These are phyloP conservation scores for Draba incana DNA, from an alignment of 345 rosid genomes.

Conservation along the genomic window DNA sequence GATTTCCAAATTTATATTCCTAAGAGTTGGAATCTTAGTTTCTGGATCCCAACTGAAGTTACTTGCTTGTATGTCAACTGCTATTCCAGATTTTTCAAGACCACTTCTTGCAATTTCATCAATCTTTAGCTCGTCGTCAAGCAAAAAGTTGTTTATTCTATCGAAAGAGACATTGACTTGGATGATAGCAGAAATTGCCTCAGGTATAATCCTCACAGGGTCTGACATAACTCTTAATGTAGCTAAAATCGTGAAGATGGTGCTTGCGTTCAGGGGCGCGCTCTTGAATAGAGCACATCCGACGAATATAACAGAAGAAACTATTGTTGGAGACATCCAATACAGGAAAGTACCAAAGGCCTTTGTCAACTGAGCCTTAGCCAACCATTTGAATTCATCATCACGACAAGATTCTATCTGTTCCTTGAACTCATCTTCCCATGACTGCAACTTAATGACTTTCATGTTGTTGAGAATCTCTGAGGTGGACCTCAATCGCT, in stretches of 20 bases:
- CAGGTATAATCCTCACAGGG: conserved; percentile 72
- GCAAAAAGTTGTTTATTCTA: conserved; percentile 59
- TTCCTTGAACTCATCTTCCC: conserved; percentile 78
- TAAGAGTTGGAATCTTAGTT: conserved; percentile 45
- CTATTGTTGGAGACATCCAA: conserved; percentile 75
- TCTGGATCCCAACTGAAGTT: conserved; percentile 77
- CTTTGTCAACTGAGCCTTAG: conserved; percentile 55
- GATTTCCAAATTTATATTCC: conserved; percentile 49
- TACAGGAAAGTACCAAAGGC: conserved; percentile 54
- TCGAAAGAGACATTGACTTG: conserved; percentile 72
- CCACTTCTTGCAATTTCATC: conserved; percentile 42
- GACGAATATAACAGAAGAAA: conserved; percentile 64
- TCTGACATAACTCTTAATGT: conserved; percentile 64
- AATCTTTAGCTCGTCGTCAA: conserved; percentile 61
- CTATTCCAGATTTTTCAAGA: conserved; percentile 28
- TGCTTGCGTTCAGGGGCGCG: conserved; percentile 71
- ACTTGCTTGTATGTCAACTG: conserved; percentile 56
- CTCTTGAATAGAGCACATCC: conserved; percentile 61
- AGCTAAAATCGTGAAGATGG: conserved; percentile 77
- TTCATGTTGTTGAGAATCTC: conserved; percentile 79
- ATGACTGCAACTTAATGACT: conserved; percentile 75
- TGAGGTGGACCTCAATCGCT: conserved; percentile 60
- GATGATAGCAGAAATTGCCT: conserved; percentile 68
- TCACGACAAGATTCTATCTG: conserved; percentile 58
- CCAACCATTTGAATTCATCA: conserved; percentile 66